Base-by-base conservation (phyloP, 2,329 filamentous ascomycete species). In the Claviceps monticola region DNA sequence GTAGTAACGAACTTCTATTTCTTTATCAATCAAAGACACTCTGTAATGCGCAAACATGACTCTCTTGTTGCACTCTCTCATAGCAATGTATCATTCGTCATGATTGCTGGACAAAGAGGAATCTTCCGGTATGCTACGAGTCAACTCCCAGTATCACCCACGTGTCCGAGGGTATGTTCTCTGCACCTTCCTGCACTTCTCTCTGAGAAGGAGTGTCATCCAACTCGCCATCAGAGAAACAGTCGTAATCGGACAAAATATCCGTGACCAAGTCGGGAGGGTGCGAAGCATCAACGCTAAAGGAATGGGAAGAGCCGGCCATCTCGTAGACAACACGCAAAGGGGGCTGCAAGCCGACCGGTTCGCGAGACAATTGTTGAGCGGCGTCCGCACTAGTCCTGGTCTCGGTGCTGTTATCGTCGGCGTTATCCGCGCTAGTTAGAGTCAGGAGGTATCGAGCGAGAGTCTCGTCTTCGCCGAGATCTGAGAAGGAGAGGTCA, bases 91-190 rank as follows among this genome's bases (percentile, higher is more conserved):
- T 62, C 29, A 34, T 11, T 34, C 29, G 9, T 34, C 29, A 34
- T 34, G 29, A 11, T 34, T 34, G 29, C 29, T 9, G 11, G 29
- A 11, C 29, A 11, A 11, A 34, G 29, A 11, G 4, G 29, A 34
- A 9, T 4, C 29, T 34, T 9, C 29, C 9, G 68, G 70, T 67
- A 62, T 72, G 68, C 63, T 73, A 68, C 68, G 64, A 71, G 69
- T 66, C 71, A 65, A 72, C 69, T 60, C 66, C 67, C 58, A 73
- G 61, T 61, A 73, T 63, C 38, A 72, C 64, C 70, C 70, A 73
- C 55, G 65, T 59, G 43, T 66, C 68, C 23, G 63, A 59, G 50
- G 58, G 58, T 38, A 60, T 57, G 46, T 59, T 53, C 50, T 59
- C 58, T 55, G 60, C 58, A 56, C 58, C 52, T 46, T 65, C 62